Evolutionary conservation across 2,329 filamentous ascomycete genomes (phyloP), one percentile per base, ranked within the genome.

Genomic region (Paecilomyces formosus): DNA sequence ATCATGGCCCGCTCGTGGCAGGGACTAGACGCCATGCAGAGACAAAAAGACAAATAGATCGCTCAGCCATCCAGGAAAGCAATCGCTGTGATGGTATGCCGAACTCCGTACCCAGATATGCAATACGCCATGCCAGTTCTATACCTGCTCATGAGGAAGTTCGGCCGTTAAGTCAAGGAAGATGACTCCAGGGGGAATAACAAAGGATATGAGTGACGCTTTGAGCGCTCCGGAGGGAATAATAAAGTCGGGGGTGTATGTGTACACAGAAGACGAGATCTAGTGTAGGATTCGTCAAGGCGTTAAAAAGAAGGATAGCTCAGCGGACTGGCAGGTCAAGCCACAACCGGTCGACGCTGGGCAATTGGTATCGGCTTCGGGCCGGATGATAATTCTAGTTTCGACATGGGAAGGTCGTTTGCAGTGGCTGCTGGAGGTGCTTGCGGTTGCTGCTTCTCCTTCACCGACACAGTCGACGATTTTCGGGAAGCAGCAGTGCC

Each of bases 291-390:
- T 18, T 21, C 39, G 39, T 21, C 39, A 45, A 18, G 39, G n/a
- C 18, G 39, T 45, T 3, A 21, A 45, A 45, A 45, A 45, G 18
- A 31, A 31, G 30, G 15, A 45, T 18, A 45, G 39, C 18, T 45
- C n/a, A 52, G 11, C 21, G 12, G 24, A 13, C 21, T 26, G 18
- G 21, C 22, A 33, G 18, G 56, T 65, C 66, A 75, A n/a, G 73
- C 73, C 58, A 73, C 69, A 53, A 74, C 66, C 12, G 72, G 65
- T 33, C 69, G 71, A 26, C 72, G 70, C 39, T 70, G 63, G 31
- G 68, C 68, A 52, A 75, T 75, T 1, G 72, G 72, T 24, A 75
- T 75, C 6, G 73, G 72, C 56, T 73, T 70, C 0, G 73, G 72
- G 18, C 66, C 69, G 15, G 72, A 65, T 24, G 72, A 68, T 13